Conservation (phyloP, 345 rosid species). For the Citrus inodora region DNA sequence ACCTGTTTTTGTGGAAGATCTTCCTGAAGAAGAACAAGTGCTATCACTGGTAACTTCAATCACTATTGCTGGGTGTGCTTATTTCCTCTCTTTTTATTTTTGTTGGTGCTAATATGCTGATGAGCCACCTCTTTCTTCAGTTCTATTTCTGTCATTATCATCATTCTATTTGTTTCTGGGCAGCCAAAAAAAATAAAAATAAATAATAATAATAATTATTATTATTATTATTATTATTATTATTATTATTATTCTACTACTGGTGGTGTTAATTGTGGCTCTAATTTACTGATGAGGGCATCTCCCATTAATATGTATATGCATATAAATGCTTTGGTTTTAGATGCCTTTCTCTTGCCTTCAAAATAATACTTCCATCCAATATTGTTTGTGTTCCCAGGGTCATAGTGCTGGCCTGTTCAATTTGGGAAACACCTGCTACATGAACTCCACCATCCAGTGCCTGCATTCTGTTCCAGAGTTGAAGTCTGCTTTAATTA, state of each 20-base stretch:
- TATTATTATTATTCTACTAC: too few relatives aligned
- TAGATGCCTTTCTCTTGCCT: constrained; percentile 1
- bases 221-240: too few relatives aligned
- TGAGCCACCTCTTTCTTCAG: neutral
- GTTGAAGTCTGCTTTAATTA: constrained; percentile 73
- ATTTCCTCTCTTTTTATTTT: neutral
- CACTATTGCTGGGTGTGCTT: neutral
- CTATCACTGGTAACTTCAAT: constrained; percentile 48
- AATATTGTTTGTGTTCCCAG: constrained; percentile 37
- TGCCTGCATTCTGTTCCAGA: constrained; percentile 98
- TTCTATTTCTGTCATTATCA: neutral
- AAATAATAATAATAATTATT: too few relatives aligned
- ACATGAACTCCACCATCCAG: constrained; percentile 96
- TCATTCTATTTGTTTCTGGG: too few relatives aligned
- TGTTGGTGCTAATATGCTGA: neutral
- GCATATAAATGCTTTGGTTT: neutral
- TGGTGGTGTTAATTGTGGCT: too few relatives aligned
- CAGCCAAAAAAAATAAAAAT: too few relatives aligned
- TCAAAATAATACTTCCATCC: neutral
- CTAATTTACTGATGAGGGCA: neutral
- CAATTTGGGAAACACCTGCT: constrained; percentile 97
- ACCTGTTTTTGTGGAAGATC: constrained; percentile 89
- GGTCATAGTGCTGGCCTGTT: constrained; percentile 92
- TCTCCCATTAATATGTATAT: too few relatives aligned
- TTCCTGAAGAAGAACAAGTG: constrained; percentile 93